Percentiles rank a stretch among this genome's conserved stretches.
Evolutionary conservation across 2,329 filamentous ascomycete species (phyloP).

Genomic region (Hymenoscyphus scutula): DNA sequence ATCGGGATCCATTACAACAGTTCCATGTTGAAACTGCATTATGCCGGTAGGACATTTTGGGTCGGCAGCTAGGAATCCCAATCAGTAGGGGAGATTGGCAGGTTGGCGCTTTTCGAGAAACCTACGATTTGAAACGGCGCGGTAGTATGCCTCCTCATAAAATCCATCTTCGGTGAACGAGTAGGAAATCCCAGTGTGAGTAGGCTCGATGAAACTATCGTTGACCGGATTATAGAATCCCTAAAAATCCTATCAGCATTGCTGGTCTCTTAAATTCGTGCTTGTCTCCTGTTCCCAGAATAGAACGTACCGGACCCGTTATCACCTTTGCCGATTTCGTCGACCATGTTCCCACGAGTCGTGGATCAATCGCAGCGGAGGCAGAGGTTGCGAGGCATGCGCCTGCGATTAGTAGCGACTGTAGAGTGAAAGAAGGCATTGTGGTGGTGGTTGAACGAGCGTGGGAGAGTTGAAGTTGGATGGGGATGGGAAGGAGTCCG

Average conservation of each 20-base stretch:
- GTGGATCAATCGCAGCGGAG: slow-evolving; percentile 43
- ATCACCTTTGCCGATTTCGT: slow-evolving; percentile 68
- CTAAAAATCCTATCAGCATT: slow-evolving; percentile 40
- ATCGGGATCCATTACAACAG: slow-evolving; percentile 53
- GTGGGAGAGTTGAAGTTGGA: slow-evolving; percentile 2
- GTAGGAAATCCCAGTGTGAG: slow-evolving; percentile 67
- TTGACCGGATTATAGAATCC: slow-evolving; percentile 67
- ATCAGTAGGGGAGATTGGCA: slow-evolving; percentile 14
- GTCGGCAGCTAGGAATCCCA: slow-evolving; percentile 46
- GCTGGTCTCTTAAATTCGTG: slow-evolving; percentile 7
- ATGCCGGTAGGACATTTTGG: slow-evolving; percentile 63
- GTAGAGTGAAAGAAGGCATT: slow-evolving; percentile 36
- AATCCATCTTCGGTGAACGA: slow-evolving; percentile 67
- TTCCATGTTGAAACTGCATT: slow-evolving; percentile 73
- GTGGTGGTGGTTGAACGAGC: slow-evolving; percentile 13
- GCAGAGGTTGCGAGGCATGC: slow-evolving; percentile 32
- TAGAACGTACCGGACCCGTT: slow-evolving; percentile 61
- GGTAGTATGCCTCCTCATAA: slow-evolving; percentile 69
- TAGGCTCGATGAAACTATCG: slow-evolving; percentile 65
- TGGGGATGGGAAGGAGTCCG: background rate
- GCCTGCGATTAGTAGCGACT: slow-evolving; percentile 38
- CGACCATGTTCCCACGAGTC: slow-evolving; percentile 68
- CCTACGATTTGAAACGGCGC: slow-evolving; percentile 67
- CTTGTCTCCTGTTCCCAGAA: slow-evolving; percentile 26
- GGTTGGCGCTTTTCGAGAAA: slow-evolving; percentile 5